These are phyloP conservation scores for Globisporangium cederbergense DNA, from an alignment of 352 stramenopile species.

Conservation along the genomic window DNA sequence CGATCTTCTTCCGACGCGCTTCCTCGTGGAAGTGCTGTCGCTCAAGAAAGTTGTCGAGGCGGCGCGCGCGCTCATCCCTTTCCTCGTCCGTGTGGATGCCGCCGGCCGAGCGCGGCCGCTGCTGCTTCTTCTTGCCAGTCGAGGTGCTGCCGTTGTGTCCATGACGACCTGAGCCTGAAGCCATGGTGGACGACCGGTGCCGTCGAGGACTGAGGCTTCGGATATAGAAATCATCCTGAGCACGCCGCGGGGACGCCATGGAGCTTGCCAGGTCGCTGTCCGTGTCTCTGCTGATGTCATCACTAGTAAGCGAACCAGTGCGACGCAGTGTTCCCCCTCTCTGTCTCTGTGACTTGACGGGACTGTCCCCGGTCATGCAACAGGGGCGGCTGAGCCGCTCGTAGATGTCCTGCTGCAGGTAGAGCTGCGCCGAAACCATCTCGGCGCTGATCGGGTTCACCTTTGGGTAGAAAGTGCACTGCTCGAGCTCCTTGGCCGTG, in stretches of 20 bases:
- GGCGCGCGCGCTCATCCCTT: constrained; percentile 41
- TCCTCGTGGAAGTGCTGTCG: constrained; percentile 74
- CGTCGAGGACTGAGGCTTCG: constrained; percentile 19
- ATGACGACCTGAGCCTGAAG: constrained; percentile 14
- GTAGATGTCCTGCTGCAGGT: constrained; percentile 85
- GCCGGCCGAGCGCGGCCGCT: constrained; percentile 54
- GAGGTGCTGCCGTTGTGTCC: not conserved
- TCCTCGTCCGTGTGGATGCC: constrained; percentile 35
- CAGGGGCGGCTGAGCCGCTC: constrained; percentile 73
- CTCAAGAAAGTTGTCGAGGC: constrained; percentile 73
- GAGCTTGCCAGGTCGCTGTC: constrained; percentile 18
- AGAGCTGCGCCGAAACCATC: constrained; percentile 82
- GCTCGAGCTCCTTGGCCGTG: constrained; percentile 52
- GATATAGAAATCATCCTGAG: constrained; percentile 61
- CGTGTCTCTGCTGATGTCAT: constrained; percentile 20
- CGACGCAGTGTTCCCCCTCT: constrained; percentile 16
- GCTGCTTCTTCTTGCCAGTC: constrained; percentile 13
- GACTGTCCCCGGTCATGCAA: constrained; percentile 18
- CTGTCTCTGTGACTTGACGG: constrained; percentile 3
- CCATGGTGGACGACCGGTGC: constrained; percentile 8
- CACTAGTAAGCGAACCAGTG: constrained; percentile 16
- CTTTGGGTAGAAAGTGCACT: constrained; percentile 80
- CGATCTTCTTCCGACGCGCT: constrained; percentile 57
- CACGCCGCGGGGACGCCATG: constrained; percentile 21
- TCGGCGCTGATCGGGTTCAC: constrained; percentile 70